Evolutionary conservation across 441 rosid species (phyloP).

Genomic region (Brassica hybrid): DNA sequence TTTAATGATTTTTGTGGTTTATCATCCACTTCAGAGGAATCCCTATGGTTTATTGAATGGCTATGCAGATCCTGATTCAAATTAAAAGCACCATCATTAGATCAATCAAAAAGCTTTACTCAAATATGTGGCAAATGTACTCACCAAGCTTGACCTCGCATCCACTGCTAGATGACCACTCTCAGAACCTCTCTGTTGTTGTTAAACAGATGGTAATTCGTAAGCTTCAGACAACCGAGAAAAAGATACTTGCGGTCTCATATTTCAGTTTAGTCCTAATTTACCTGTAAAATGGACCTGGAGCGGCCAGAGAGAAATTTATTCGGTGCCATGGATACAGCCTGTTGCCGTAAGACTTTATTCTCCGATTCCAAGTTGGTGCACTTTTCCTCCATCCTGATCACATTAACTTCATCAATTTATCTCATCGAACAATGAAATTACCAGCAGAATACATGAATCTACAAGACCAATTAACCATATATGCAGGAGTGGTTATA

Average conservation of each 20-base stretch:
- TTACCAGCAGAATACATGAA: constrained; percentile 17
- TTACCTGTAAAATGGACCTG: constrained; percentile 92
- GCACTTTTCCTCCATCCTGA: constrained; percentile 92
- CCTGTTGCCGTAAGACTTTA: constrained; percentile 94
- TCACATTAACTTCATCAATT: constrained; percentile 29
- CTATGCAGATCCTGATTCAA: constrained; percentile 76
- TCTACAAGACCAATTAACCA: not conserved
- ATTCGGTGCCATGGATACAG: constrained; percentile 95
- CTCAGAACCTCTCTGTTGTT: constrained; percentile 79
- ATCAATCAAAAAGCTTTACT: not conserved
- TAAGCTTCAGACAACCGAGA: constrained; percentile 17
- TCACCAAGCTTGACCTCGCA: constrained; percentile 65
- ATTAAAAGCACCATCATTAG: constrained; percentile 16
- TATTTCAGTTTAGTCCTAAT: not conserved
- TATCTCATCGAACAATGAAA: constrained; percentile 8
- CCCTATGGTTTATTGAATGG: constrained; percentile 77
- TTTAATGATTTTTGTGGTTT: constrained; percentile 93
- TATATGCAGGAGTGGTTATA: constrained; percentile 7
- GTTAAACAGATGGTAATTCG: constrained; percentile 34
- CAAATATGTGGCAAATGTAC: constrained; percentile 19
- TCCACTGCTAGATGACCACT: constrained; percentile 78
- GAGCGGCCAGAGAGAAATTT: constrained; percentile 97
- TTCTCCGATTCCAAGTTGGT: constrained; percentile 91
- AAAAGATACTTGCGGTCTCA: not conserved
- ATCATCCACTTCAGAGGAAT: constrained; percentile 71